phyloP scores from a whole-genome alignment of 805 yeast species.

The Saccharomycopsis schoenii region DNA sequence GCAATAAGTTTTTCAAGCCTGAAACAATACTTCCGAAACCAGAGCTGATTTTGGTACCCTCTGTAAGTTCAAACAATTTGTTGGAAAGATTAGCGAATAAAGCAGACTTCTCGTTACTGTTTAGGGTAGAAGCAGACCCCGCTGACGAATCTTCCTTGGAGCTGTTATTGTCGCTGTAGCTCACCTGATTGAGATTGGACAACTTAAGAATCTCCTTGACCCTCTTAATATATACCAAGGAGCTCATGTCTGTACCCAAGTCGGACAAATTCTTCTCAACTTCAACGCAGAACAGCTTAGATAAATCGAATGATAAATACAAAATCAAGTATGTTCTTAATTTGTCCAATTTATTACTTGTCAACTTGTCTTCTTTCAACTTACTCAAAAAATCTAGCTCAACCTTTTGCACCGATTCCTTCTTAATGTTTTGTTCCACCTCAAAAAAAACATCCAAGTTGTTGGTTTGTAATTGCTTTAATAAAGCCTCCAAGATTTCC shows the following conservation, averaged over 20 bases:
- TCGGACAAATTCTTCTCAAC: conserved; percentile 54
- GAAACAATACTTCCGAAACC: conserved; percentile 86
- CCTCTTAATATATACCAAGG: conserved; percentile 67
- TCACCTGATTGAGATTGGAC: conserved; percentile 29
- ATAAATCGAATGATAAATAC: conserved; percentile 42
- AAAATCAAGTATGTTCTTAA: conserved; percentile 82
- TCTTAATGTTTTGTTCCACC: conserved; percentile 66
- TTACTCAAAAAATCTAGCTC: conserved; percentile 51
- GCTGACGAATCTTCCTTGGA: conserved; percentile 22
- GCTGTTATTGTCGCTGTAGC: conserved; percentile 24
- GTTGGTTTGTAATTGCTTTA: conserved; percentile 77
- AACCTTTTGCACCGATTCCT: conserved; percentile 29
- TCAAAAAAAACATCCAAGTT: conserved; percentile 87
- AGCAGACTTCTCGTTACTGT: conserved; percentile 32
- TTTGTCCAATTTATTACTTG: conserved; percentile 53
- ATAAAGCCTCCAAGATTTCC: conserved; percentile 80
- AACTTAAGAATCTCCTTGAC: conserved; percentile 68
- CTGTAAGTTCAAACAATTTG: conserved; percentile 69
- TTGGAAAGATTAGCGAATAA: conserved; percentile 66
- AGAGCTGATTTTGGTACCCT: conserved; percentile 64
- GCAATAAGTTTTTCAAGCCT: conserved; percentile 77
- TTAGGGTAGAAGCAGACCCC: conserved; percentile 4
- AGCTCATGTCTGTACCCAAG: conserved; percentile 49
- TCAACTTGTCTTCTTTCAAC: conserved; percentile 41
- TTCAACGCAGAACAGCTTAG: conserved; percentile 41